Evolutionary conservation across 441 rosid genomes (phyloP).

Genomic region (Dalechampia spathulata): DNA sequence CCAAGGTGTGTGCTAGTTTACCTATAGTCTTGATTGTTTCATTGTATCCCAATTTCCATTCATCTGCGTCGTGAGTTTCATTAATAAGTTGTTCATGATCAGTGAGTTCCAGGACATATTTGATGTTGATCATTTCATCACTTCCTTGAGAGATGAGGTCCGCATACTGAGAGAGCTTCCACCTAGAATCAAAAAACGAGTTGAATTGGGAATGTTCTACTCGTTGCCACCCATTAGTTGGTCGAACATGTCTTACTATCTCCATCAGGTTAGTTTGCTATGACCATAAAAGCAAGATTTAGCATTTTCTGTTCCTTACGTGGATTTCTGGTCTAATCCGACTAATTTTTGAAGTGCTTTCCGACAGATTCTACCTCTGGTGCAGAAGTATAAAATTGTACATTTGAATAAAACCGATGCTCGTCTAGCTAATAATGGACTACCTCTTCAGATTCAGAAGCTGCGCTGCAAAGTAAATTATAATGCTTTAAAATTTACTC

Average conservation of each 20-base stretch:
- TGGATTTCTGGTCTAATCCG: background rate
- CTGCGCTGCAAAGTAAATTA: constrained; percentile 76
- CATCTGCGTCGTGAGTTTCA: background rate
- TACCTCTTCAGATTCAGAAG: constrained; percentile 62
- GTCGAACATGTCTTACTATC: constrained; percentile 84
- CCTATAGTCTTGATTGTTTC: background rate
- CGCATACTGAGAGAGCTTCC: constrained; percentile 81
- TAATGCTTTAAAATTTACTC: constrained; percentile 64
- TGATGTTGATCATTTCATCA: constrained; percentile 79
- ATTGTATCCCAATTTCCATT: background rate
- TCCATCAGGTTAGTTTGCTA: constrained; percentile 43
- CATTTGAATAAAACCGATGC: constrained; percentile 78
- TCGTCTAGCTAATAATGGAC: constrained; percentile 66
- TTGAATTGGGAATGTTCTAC: constrained; percentile 48
- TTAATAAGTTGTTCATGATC: constrained; percentile 17
- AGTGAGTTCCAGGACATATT: constrained; percentile 92
- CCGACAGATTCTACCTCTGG: constrained; percentile 73
- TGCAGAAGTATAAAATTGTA: constrained; percentile 62
- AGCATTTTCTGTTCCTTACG: background rate
- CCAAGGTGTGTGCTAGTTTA: constrained; percentile 48
- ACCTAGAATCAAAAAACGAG: constrained; percentile 66
- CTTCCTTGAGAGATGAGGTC: constrained; percentile 80
- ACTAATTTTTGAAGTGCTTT: constrained; percentile 16
- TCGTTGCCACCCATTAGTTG: constrained; percentile 88
- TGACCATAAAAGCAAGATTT: background rate